phyloP scores from a whole-genome alignment of 108 stramenopile species.

The Tribonema minus region DNA sequence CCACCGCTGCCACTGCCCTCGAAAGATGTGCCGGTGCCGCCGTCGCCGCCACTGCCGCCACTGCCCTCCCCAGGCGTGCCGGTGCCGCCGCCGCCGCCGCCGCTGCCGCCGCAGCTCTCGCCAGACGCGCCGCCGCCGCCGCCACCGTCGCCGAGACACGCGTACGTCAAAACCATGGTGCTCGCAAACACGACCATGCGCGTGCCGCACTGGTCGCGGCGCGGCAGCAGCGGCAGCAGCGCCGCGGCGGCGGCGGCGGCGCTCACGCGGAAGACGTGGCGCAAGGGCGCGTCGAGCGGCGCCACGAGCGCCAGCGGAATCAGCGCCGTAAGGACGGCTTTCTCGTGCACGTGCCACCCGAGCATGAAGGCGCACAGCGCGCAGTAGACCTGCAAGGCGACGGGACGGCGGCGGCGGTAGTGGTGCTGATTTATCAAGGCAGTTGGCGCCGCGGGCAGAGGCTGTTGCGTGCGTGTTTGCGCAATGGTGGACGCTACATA shows the following conservation, averaged over 20 bases:
- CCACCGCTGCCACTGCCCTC: background rate
- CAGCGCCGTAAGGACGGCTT: slow-evolving; percentile 80
- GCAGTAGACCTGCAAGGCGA: slow-evolving; percentile 18
- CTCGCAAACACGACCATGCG: background rate
- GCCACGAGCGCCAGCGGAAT: slow-evolving; percentile 58
- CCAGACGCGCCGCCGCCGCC: too few species aligned
- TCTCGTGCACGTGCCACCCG: slow-evolving; percentile 90
- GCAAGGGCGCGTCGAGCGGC: background rate
- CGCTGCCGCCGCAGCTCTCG: background rate
- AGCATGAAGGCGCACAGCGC: slow-evolving; percentile 47
- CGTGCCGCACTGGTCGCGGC: background rate
- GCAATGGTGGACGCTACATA: too few species aligned
- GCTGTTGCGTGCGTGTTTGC: too few species aligned
- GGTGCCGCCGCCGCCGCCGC: background rate
- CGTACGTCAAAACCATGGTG: too few species aligned
- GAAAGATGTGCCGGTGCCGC: background rate
- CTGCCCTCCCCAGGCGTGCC: background rate
- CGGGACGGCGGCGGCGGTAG: too few species aligned
- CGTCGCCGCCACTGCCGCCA: slow-evolving; percentile 5
- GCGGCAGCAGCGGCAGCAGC: slow-evolving; percentile 29
- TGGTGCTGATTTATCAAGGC: too few species aligned
- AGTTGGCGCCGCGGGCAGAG: too few species aligned
- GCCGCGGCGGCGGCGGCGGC: slow-evolving; percentile 19
- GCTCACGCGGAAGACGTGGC: slow-evolving; percentile 7
- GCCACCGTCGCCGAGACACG: too few species aligned